Percentiles rank a stretch among this genome's conserved stretches.
Conservation (phyloP, 2,329 filamentous ascomycete species). For the Cordyceps tenuipes region DNA sequence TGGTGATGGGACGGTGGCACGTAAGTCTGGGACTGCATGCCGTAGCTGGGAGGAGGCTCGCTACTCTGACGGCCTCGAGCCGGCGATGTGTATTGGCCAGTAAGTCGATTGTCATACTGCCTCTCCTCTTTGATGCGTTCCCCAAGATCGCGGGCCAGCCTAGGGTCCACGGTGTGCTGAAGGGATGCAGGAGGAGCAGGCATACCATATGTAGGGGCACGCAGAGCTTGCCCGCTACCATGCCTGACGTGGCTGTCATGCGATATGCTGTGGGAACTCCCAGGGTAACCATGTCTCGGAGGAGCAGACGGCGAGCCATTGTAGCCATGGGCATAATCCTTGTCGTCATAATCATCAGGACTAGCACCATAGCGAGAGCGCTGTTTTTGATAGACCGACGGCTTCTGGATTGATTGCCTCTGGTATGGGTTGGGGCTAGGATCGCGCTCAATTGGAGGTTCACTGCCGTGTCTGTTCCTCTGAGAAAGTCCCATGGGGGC, state of each 20-base stretch:
- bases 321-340: constrained; percentile 3
- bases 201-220: constrained; percentile 30
- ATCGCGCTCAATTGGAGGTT: not conserved
- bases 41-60: constrained; percentile 22
- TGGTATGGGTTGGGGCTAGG: constrained; percentile 11
- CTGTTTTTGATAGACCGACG: constrained; percentile 1
- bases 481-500: not conserved
- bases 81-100: constrained; percentile 30
- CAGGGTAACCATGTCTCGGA: constrained; percentile 10
- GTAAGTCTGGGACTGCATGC: constrained; percentile 24
- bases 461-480: constrained; percentile 1
- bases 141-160: constrained; percentile 46
- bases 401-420: not conserved
- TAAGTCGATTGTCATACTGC: constrained; percentile 38
- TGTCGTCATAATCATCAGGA: not conserved
- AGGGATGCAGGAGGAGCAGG: constrained; percentile 48
- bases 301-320: constrained; percentile 14
- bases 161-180: constrained; percentile 52
- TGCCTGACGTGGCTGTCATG: constrained; percentile 22
- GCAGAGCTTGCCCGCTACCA: constrained; percentile 1
- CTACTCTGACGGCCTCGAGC: constrained; percentile 33
- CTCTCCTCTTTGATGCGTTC: constrained; percentile 50
- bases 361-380: not conserved
- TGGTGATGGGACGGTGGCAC: constrained; percentile 37
- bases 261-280: constrained; percentile 9